Percentiles rank a stretch among this genome's conserved stretches.
phyloP scores from a whole-genome alignment of 2,329 filamentous ascomycete genomes.

The Purpureocillium lavendulum region DNA sequence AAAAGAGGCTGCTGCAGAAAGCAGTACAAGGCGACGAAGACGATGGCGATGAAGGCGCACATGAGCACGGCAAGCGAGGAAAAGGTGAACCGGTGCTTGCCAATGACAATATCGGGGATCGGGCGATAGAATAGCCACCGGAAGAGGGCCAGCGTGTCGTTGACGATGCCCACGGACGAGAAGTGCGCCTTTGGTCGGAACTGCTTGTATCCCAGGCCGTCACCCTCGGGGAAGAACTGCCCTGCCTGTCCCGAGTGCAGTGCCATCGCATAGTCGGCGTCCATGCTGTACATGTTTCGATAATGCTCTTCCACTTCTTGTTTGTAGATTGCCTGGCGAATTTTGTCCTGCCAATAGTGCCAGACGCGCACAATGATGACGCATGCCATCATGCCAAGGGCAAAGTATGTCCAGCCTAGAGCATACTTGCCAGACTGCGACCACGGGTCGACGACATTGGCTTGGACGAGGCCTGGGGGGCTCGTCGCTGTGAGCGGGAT shows the following conservation, averaged over 20 bases:
- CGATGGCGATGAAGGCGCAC: conserved; percentile 58
- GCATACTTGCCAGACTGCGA: conserved; percentile 75
- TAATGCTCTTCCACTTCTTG: conserved; percentile 65
- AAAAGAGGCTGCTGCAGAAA: conserved; percentile 85
- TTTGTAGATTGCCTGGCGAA: conserved; percentile 81
- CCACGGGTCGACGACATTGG: conserved; percentile 69
- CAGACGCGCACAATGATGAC: conserved; percentile 68
- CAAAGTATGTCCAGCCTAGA: conserved; percentile 82
- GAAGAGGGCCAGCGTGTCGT: conserved; percentile 73
- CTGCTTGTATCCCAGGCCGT: conserved; percentile 44
- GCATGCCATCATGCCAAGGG: conserved; percentile 59
- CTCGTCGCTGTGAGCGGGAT: conserved; percentile 53
- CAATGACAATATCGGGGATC: conserved; percentile 63
- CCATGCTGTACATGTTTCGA: conserved; percentile 41
- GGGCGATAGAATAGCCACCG: conserved; percentile 86
- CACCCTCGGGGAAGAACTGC: conserved; percentile 67
- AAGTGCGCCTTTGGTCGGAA: conserved; percentile 63
- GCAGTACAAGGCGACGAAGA: conserved; percentile 71
- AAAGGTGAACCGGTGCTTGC: conserved; percentile 64
- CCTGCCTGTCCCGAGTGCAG: conserved; percentile 43
- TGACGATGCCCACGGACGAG: conserved; percentile 65
- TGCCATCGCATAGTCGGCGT: conserved; percentile 37
- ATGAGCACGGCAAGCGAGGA: conserved; percentile 68
- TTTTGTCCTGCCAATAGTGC: conserved; percentile 89
- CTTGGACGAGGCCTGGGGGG: conserved; percentile 53